These are phyloP conservation scores for Talaromyces liani DNA, from an alignment of 495 filamentous ascomycete species.

Conservation along the genomic window DNA sequence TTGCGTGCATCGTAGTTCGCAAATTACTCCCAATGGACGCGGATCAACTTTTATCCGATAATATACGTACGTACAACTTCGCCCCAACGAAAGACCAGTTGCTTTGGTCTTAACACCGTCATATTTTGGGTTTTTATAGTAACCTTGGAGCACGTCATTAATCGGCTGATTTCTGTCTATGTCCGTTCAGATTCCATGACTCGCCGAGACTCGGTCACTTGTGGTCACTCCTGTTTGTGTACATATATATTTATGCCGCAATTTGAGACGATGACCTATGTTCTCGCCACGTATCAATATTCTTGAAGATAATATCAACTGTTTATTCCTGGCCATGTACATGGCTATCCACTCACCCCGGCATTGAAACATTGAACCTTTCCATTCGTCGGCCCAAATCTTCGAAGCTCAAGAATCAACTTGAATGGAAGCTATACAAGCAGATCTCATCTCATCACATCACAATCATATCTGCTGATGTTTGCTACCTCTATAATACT, in stretches of 20 bases:
- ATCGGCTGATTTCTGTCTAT: not conserved
- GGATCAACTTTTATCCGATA: constrained; percentile 1
- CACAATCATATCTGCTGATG: not conserved
- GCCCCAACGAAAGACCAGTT: not conserved
- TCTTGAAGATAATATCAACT: too few relatives aligned
- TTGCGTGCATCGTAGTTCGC: not conserved
- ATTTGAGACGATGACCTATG: too few relatives aligned
- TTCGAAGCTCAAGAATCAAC: not conserved
- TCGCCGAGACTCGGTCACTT: not conserved
- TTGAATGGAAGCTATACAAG: not conserved
- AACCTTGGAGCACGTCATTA: too few relatives aligned
- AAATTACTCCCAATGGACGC: not conserved
- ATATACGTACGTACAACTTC: not conserved
- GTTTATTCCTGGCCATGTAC: too few relatives aligned
- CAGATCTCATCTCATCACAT: not conserved
- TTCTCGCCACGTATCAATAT: too few relatives aligned
- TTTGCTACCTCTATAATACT: not conserved
- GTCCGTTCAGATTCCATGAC: not conserved
- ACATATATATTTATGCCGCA: not conserved
- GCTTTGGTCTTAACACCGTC: not conserved
- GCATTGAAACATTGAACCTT: too few relatives aligned
- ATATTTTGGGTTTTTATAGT: not conserved
- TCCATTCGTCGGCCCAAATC: not conserved
- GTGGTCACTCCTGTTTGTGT: too few relatives aligned
- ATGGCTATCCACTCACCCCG: too few relatives aligned